Base-by-base conservation (phyloP, 2,329 filamentous ascomycete genomes). In the Ophiocordyceps camponoti-floridani region DNA sequence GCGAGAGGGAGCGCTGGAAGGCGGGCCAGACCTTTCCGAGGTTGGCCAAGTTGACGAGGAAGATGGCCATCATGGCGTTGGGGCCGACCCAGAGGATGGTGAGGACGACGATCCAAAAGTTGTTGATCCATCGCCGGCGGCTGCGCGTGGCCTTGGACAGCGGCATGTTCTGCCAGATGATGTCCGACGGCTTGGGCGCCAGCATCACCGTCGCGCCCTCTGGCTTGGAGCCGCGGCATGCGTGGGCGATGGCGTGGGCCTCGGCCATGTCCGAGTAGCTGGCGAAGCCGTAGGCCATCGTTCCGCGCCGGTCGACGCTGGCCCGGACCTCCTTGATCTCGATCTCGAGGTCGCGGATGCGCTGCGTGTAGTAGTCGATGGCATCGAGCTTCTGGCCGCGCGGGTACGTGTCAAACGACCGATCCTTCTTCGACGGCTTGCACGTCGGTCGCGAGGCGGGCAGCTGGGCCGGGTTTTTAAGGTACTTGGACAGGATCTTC, bases 111-210 rank as follows among this genome's bases (percentile, higher is more conserved):
- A 94, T 80, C 86, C 88, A 95, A 46, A 94, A 61, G 48, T 82
- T 82, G 63, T 91, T 94, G 54, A 86, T 70, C 49, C 89, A 72
- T 37, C 80, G 72, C 53, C 82, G 82, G 65, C 82, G 83, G 49
- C 73, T 73, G 44, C 88, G 76, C 1, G 78, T 73, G 27, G 74
- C 67, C 37, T 78, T 78, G 14, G 71, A 75, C 46, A 96, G 66
- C 6, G 77, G 73, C 66, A 98, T 74, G 55, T 98, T 98, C 58
- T 86, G 82, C 91, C 91, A 98, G 51, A 98, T 94, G 44, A 98
- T 75, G 58, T 96, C 89, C 57, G 84, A 86, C 3, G 91, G 89
- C 47, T 79, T 77, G 2, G 91, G 87, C 1, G 91, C 88, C 13
- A 96, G 70, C 6, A 67, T 70, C 45, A 98, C 76, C 0, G 75